Evolutionary conservation across 163 green algal species (phyloP).

Genomic region (Coccomyxa subellipsoidea): DNA sequence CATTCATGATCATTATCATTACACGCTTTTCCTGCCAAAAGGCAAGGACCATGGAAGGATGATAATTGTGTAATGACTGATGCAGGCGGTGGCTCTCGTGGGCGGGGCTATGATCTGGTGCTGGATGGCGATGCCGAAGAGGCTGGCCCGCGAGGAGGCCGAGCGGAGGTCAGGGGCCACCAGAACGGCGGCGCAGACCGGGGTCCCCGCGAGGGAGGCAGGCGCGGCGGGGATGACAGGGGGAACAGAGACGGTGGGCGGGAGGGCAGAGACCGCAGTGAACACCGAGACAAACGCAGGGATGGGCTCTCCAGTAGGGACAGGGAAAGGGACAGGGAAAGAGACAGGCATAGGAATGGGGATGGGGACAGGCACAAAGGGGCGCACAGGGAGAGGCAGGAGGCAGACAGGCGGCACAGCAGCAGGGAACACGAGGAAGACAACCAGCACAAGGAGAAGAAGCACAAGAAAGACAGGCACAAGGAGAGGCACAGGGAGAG

Average conservation of each 20-base stretch:
- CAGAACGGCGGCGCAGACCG: neutral
- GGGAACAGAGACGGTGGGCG: neutral
- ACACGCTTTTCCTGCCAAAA: too few relatives aligned
- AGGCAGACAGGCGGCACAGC: neutral
- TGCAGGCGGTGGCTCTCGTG: neutral
- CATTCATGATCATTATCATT: too few relatives aligned
- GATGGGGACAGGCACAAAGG: neutral
- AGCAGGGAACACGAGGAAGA: neutral
- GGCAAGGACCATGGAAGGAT: too few relatives aligned
- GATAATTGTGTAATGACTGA: too few relatives aligned
- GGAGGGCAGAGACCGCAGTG: neutral
- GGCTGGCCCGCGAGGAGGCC: neutral
- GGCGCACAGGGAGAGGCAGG: neutral
- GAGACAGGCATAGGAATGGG: neutral
- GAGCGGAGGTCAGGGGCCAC: neutral
- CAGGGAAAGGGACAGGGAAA: neutral
- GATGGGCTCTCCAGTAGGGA: neutral
- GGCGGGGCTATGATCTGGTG: slow-evolving; percentile 23
- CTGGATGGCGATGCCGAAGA: slow-evolving; percentile 10
- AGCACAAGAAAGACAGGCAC: neutral
- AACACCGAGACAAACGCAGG: neutral
- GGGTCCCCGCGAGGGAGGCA: neutral
- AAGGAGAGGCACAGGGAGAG: neutral
- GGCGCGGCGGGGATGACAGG: neutral
- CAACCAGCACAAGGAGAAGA: neutral